phyloP scores from a whole-genome alignment of 1,139 yeast genomes.

The Geotrichum bryndzae region DNA sequence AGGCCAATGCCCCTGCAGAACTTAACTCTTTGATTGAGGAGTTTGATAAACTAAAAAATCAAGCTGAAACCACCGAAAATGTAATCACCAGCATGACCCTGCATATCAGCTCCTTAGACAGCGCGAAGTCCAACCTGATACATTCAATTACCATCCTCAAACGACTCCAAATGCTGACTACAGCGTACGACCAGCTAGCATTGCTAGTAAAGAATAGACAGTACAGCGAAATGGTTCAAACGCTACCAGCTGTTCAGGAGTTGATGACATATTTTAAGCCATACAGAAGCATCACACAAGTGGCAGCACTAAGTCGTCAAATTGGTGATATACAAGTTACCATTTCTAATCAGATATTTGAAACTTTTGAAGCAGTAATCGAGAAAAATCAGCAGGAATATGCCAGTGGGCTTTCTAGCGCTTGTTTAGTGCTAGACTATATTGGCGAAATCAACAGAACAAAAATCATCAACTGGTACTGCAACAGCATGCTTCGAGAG shows the following conservation, averaged over 20 bases:
- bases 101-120: slow-evolving; percentile 72
- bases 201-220: slow-evolving; percentile 44
- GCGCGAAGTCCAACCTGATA: slow-evolving; percentile 74
- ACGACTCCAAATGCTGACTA: slow-evolving; percentile 77
- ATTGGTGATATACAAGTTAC: slow-evolving; percentile 60
- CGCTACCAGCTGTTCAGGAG: slow-evolving; percentile 73
- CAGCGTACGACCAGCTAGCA: slow-evolving; percentile 65
- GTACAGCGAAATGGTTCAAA: slow-evolving; percentile 61
- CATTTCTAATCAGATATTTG: slow-evolving; percentile 65
- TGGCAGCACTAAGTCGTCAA: slow-evolving; percentile 60
- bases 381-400: slow-evolving; percentile 18
- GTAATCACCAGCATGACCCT: slow-evolving; percentile 66
- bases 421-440: slow-evolving; percentile 67
- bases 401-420: slow-evolving; percentile 42
- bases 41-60: slow-evolving; percentile 42
- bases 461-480: slow-evolving; percentile 68
- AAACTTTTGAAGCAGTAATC: slow-evolving; percentile 56
- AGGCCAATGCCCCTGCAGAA: slow-evolving; percentile 9
- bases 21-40: slow-evolving; percentile 38
- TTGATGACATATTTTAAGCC: slow-evolving; percentile 70
- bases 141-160: slow-evolving; percentile 80
- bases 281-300: slow-evolving; percentile 77
- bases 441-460: slow-evolving; percentile 57
- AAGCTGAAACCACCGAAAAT: slow-evolving; percentile 53
- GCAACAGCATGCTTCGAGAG: slow-evolving; percentile 64